Base-by-base conservation (phyloP, 768 basidiomycete genomes). In the Lentinus brumalis region DNA sequence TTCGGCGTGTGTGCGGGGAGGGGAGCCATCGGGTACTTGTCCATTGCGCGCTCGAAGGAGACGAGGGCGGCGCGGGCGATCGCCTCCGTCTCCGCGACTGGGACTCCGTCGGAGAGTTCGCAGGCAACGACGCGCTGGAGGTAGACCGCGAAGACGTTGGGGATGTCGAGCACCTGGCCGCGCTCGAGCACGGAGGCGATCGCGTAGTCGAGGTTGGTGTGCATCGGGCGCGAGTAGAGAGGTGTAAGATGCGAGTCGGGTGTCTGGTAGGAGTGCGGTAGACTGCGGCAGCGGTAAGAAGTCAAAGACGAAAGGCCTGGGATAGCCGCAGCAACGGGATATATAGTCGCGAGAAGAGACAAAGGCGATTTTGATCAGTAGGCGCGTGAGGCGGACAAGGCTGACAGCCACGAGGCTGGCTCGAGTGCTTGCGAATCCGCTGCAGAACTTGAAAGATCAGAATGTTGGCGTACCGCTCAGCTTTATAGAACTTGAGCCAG, bases 21-120 rank as follows among this genome's bases (percentile, higher is more conserved):
- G 21, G 47, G 14, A 35, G 62, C 56, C 38, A 46, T 58, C 32
- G 62, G 62, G 44, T 63, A 63, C 53, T 63, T 63, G 62, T 63
- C 62, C 62, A 63, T 63, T 7, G 62, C 62, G 38, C 55, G 62
- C 40, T 63, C 62, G 40, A 63, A 63, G 18, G 87, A 88, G 75
- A 95, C 94, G 66, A 94, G 96, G 16, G 95, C 95, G 63, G 96
- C 95, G 76, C 96, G 94, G 16, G 95, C 94, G 69, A 98, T 96
- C 79, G 97, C 95, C 39, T 92, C 90, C 14, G 89, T 91, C 44
- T 96, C 97, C 63, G 96, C 96, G 76, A 97, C 91, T 53, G 40
- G n/a, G 3, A 29, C 21, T 11, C 51, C 60, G 10, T 56, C 62
- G n/a, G 62, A 53, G 87, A 91, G 72, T 92, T 88, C 69, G 96